Conservation (phyloP, 202 grass and related monocot genomes). For the Thinopyrum obtusiflorum region DNA sequence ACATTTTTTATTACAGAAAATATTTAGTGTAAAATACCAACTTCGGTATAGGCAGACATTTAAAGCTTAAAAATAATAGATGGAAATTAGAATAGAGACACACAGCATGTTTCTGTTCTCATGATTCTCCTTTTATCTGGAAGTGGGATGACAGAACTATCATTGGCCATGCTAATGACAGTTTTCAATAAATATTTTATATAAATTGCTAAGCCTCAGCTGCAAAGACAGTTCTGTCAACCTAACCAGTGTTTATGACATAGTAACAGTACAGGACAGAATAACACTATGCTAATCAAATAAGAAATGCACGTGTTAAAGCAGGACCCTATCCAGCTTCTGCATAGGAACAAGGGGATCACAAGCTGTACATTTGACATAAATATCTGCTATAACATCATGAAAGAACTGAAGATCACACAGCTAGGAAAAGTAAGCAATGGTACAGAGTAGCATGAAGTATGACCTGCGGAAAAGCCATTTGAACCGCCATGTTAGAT, state of each 20-base stretch:
- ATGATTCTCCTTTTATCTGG: neutral
- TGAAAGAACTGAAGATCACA: neutral
- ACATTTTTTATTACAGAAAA: neutral
- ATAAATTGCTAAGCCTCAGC: neutral
- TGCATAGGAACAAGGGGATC: neutral
- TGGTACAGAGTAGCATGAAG: neutral
- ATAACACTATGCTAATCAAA: neutral
- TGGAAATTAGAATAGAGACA: neutral
- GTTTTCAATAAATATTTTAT: conserved; percentile 3
- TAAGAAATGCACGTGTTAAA: neutral
- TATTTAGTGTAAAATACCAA: neutral
- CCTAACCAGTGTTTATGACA: neutral
- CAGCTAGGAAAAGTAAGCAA: neutral
- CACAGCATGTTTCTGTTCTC: neutral
- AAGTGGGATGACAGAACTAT: neutral
- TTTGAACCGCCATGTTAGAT: neutral
- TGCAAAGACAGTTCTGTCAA: conserved; percentile 8
- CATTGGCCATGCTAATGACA: neutral
- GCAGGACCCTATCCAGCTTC: neutral
- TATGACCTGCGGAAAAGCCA: neutral
- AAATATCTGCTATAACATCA: neutral
- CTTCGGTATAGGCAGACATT: neutral
- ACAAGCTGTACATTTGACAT: neutral
- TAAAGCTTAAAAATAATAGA: neutral
- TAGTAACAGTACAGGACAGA: neutral